Conservation (phyloP, 306 rosid species). For the Leucaena leucocephala region DNA sequence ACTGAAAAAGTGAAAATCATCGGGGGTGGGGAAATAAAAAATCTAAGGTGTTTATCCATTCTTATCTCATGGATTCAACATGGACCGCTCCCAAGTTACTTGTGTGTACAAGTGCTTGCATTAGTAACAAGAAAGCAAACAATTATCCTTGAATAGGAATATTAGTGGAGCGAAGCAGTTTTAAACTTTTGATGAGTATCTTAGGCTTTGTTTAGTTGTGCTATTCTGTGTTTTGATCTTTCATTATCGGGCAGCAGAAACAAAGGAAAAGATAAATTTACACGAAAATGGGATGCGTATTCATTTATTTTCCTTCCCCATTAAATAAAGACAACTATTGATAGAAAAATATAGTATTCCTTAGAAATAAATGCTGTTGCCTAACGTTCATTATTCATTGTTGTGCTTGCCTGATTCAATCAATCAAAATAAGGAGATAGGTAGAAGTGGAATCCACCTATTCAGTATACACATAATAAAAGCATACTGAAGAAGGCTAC, state of each 20-base stretch:
- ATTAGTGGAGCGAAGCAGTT: neutral
- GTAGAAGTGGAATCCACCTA: no score
- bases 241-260: neutral
- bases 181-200: neutral
- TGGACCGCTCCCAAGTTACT: constrained; percentile 36
- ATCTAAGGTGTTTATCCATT: constrained; percentile 12
- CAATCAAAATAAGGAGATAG: no score
- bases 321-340: no score
- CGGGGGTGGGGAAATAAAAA: neutral
- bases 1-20: constrained; percentile 32
- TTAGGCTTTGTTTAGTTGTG: neutral
- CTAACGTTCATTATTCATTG: no score
- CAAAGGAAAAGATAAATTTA: no score
- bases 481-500: no score
- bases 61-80: constrained; percentile 30
- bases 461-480: no score
- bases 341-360: no score
- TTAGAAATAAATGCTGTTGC: no score
- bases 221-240: neutral
- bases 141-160: neutral
- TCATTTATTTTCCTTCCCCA: no score
- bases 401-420: no score
- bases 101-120: constrained; percentile 21
- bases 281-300: no score
- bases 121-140: neutral